Percentiles rank a stretch among this genome's conserved stretches.
Evolutionary conservation across 148 eudicot genomes (phyloP).

Genomic region (Diospyros lotus): DNA sequence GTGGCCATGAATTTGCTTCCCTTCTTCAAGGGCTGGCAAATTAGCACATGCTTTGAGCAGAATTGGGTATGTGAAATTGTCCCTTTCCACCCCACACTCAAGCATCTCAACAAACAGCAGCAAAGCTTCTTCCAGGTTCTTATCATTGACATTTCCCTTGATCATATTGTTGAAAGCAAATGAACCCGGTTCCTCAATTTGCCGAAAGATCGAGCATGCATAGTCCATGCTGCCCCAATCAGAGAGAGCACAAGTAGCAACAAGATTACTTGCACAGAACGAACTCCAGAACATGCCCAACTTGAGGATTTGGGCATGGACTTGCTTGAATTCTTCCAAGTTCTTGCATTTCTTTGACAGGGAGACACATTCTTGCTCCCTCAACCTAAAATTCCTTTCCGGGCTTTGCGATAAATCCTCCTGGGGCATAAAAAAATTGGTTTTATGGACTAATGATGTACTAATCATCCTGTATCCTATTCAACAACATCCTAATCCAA

Average conservation of each 20-base stretch:
- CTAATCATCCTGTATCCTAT: constrained; percentile 27
- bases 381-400: constrained; percentile 16
- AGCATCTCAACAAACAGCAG: constrained; percentile 36
- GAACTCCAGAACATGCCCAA: constrained; percentile 34
- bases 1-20: constrained; percentile 46
- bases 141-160: constrained; percentile 40
- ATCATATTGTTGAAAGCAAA: constrained; percentile 49
- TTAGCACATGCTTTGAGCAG: constrained; percentile 44
- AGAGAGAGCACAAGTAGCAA: constrained; percentile 46
- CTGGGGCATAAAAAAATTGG: constrained; percentile 20
- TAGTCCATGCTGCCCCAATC: constrained; percentile 47
- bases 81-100: constrained; percentile 29
- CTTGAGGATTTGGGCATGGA: constrained; percentile 41
- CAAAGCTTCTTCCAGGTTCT: constrained; percentile 24
- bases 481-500: constrained; percentile 2
- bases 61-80: constrained; percentile 50
- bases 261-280: constrained; percentile 39
- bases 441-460: constrained; percentile 20
- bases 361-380: constrained; percentile 45
- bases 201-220: constrained; percentile 36
- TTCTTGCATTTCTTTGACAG: constrained; percentile 38
- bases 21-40: constrained; percentile 26
- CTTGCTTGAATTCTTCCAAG: constrained; percentile 44
- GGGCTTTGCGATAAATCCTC: constrained; percentile 25
- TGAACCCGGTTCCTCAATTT: constrained; percentile 35